These are phyloP conservation scores for Botryotinia narcissicola DNA, from an alignment of 2,329 filamentous ascomycete genomes.

Conservation along the genomic window DNA sequence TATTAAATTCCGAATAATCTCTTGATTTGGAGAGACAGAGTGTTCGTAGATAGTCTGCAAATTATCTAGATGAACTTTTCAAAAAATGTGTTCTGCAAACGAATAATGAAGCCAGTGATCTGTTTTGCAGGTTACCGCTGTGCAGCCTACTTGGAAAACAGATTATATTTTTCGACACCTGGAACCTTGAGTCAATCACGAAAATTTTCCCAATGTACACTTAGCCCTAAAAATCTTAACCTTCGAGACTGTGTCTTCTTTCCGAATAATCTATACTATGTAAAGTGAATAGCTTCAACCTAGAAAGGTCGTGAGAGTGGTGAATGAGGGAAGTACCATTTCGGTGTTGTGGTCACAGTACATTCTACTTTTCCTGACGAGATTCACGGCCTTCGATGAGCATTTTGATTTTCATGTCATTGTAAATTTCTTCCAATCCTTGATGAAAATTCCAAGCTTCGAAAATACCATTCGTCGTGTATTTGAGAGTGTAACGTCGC, in stretches of 20 bases:
- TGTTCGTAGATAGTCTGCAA: no score
- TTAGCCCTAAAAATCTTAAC: accelerated
- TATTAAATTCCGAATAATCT: no score
- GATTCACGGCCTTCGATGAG: not conserved
- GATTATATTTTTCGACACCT: not conserved
- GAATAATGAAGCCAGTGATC: no score
- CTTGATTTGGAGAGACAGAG: no score
- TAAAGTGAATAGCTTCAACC: not conserved
- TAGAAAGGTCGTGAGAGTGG: not conserved
- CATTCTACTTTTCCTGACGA: not conserved
- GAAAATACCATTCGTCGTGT: accelerated
- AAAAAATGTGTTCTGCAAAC: no score
- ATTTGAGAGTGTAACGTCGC: not conserved
- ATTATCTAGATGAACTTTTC: no score
- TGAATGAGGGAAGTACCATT: not conserved
- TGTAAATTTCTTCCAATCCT: not conserved
- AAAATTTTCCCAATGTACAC: not conserved
- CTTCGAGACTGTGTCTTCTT: not conserved
- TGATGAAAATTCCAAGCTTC: not conserved
- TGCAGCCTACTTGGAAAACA: not conserved
- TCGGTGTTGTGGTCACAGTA: not conserved
- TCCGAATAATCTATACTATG: not conserved
- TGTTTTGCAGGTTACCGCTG: no score
- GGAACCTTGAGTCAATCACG: not conserved
- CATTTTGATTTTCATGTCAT: not conserved